Conservation (phyloP, 129 eudicot genomes). For the Artemisia argyi region DNA sequence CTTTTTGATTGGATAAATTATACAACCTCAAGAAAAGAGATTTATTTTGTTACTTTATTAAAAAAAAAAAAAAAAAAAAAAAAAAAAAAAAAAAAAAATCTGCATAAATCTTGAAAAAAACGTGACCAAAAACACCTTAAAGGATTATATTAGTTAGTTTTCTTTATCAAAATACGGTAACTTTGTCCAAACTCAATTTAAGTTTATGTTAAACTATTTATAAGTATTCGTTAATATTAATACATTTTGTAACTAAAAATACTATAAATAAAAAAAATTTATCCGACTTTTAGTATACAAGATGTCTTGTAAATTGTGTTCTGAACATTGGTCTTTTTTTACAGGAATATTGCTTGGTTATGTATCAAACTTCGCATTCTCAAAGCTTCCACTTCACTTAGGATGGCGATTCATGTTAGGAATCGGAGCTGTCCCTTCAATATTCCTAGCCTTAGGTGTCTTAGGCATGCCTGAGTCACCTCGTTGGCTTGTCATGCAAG, state of each 20-base stretch:
- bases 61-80: too few species aligned
- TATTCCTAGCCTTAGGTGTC: slow-evolving; percentile 49
- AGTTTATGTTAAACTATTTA: too few species aligned
- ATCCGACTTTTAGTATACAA: too few species aligned
- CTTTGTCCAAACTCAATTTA: background rate
- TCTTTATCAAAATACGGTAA: background rate
- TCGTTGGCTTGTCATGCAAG: slow-evolving; percentile 70
- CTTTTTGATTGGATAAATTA: too few species aligned
- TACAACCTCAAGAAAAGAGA: too few species aligned
- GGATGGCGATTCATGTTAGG: slow-evolving; percentile 76
- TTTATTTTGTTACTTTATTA: too few species aligned
- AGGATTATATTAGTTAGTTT: too few species aligned
- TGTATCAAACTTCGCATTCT: slow-evolving; percentile 52
- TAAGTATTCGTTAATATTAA: too few species aligned
- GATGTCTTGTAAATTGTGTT: background rate
- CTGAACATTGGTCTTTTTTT: background rate
- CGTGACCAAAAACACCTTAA: too few species aligned
- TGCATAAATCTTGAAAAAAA: background rate
- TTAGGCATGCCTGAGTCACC: slow-evolving; percentile 78
- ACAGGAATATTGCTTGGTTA: slow-evolving; percentile 60
- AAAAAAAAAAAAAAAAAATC: too few species aligned
- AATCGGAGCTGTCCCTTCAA: slow-evolving; percentile 53
- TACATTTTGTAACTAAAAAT: too few species aligned
- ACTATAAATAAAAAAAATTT: too few species aligned
- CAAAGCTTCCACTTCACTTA: slow-evolving; percentile 38